Conservation (phyloP, 148 eudicot genomes). For the Suaeda aralocaspica region DNA sequence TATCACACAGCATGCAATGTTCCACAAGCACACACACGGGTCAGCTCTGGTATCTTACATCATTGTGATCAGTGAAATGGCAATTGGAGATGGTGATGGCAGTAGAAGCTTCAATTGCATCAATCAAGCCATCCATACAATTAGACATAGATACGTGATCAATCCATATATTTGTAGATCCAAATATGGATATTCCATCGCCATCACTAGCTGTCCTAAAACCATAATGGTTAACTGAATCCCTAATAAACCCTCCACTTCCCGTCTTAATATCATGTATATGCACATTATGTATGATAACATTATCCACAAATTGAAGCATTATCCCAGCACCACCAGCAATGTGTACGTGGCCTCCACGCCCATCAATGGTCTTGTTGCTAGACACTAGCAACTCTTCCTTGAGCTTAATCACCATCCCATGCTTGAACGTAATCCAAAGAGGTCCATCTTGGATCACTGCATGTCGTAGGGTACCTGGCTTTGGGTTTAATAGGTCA, state of each 20-base stretch:
- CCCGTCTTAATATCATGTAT: slow-evolving; percentile 40
- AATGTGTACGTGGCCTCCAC: slow-evolving; percentile 41
- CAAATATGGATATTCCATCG: slow-evolving; percentile 49
- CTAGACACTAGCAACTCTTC: slow-evolving; percentile 42
- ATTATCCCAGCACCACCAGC: slow-evolving; percentile 46
- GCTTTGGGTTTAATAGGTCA: slow-evolving; percentile 47
- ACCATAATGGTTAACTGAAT: slow-evolving; percentile 39
- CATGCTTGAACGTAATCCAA: slow-evolving; percentile 42
- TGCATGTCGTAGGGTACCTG: slow-evolving; percentile 49
- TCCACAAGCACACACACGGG: no score
- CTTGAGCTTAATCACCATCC: slow-evolving; percentile 36
- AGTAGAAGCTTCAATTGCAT: slow-evolving; percentile 42
- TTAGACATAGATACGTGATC: slow-evolving; percentile 55
- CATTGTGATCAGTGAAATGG: slow-evolving; percentile 50
- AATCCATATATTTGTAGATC: slow-evolving; percentile 45
- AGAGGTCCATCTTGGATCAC: slow-evolving; percentile 44
- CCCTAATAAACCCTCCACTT: slow-evolving; percentile 40
- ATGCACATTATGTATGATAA: slow-evolving; percentile 39
- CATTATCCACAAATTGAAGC: slow-evolving; percentile 41
- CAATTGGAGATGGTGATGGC: slow-evolving; percentile 55
- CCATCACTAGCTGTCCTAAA: slow-evolving; percentile 38
- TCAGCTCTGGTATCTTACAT: no score
- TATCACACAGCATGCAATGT: no score
- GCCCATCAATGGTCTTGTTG: slow-evolving; percentile 50
- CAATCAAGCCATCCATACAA: slow-evolving; percentile 46